Conservation (phyloP, 768 basidiomycete genomes). For the Leccinum sublutescens region DNA sequence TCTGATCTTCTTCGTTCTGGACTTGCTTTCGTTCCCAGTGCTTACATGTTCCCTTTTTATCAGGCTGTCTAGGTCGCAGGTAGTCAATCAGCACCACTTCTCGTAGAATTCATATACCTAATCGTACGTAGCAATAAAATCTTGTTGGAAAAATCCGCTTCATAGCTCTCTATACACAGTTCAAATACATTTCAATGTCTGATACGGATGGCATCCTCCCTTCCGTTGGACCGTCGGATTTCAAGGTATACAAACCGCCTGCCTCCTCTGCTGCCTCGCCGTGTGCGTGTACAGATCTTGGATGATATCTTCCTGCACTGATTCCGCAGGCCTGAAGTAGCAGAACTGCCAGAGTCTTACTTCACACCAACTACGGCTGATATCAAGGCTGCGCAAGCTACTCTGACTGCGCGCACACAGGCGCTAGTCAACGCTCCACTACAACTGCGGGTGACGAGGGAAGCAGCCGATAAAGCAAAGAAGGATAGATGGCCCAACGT, state of each 20-base stretch:
- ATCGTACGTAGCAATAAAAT: constrained; percentile 8
- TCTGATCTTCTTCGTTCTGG: constrained; percentile 37
- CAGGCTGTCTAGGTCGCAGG: neutral
- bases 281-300: constrained; percentile 32
- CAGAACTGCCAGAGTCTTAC: constrained; percentile 66
- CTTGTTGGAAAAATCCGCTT: constrained; percentile 15
- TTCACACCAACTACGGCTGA: constrained; percentile 73
- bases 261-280: constrained; percentile 26
- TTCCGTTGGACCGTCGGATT: constrained; percentile 24
- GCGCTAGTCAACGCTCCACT: constrained; percentile 70
- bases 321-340: constrained; percentile 29
- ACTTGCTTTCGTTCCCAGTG: neutral
- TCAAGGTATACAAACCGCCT: constrained; percentile 52
- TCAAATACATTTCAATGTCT: constrained; percentile 23
- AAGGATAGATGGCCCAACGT: constrained; percentile 74
- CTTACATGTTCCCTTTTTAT: constrained; percentile 9
- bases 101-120: constrained; percentile 5
- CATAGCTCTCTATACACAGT: constrained; percentile 13
- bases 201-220: constrained; percentile 13
- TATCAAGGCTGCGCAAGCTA: constrained; percentile 63
- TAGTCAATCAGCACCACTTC: neutral
- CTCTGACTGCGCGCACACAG: constrained; percentile 58
- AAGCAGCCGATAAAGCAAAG: constrained; percentile 58
- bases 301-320: constrained; percentile 2
- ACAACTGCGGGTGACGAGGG: constrained; percentile 59